Evolutionary conservation across 352 stramenopile species (phyloP).

Genomic region (Phytophthora pistaciae): DNA sequence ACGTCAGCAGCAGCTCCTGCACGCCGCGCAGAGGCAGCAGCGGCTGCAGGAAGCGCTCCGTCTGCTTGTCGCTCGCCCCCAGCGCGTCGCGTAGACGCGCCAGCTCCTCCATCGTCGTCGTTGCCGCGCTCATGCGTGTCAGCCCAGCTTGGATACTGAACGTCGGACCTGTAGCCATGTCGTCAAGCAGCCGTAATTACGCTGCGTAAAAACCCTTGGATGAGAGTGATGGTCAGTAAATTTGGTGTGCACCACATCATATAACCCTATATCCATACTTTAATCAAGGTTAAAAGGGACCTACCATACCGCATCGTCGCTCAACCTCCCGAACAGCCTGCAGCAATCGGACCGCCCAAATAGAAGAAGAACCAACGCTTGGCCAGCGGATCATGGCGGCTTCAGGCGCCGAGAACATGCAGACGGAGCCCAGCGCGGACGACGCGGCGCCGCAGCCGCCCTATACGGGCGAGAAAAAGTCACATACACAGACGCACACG

Average conservation of each 20-base stretch:
- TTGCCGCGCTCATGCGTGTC: background rate
- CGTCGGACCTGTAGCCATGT: background rate
- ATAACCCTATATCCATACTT: background rate
- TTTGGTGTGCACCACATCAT: background rate
- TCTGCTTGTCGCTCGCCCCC: slow-evolving; percentile 52
- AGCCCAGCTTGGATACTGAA: background rate
- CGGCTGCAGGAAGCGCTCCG: slow-evolving; percentile 60
- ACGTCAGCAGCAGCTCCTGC: slow-evolving; percentile 77
- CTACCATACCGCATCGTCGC: background rate
- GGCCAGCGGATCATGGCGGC: slow-evolving; percentile 32
- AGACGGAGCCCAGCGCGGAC: slow-evolving; percentile 13
- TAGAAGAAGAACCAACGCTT: slow-evolving; percentile 21
- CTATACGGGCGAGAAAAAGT: slow-evolving; percentile 1
- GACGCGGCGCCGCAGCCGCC: slow-evolving; percentile 7
- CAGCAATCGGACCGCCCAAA: slow-evolving; percentile 1
- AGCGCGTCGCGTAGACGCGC: slow-evolving; percentile 54
- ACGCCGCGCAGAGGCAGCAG: slow-evolving; percentile 69
- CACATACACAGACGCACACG: background rate
- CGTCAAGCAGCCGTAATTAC: background rate
- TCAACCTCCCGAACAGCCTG: background rate
- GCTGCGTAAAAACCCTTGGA: background rate
- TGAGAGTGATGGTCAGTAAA: background rate
- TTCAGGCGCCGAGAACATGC: slow-evolving; percentile 15
- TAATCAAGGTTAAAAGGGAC: background rate
- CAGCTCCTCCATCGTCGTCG: slow-evolving; percentile 34